phyloP scores from a whole-genome alignment of 306 rosid genomes.

The Ormosia semicastrata region DNA sequence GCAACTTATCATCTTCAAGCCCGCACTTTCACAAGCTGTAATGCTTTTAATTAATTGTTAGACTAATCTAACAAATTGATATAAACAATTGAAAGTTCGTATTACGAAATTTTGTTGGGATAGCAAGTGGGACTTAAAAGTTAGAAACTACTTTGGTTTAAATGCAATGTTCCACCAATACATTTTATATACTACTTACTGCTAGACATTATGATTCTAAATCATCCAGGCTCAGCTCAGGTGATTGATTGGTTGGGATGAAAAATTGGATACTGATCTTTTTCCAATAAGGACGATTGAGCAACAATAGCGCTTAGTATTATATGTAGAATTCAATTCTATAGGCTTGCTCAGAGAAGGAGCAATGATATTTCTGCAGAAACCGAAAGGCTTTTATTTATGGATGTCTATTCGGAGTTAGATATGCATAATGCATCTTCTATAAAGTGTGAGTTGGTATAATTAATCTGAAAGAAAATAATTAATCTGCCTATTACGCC shows the following conservation, averaged over 20 bases:
- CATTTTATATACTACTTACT: not conserved
- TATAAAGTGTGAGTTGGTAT: too few species aligned
- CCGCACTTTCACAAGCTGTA: conserved; percentile 8
- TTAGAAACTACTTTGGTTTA: not conserved
- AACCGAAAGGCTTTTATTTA: not conserved
- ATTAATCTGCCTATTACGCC: not conserved
- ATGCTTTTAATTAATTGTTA: not conserved
- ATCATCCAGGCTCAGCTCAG: not conserved
- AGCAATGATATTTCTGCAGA: not conserved
- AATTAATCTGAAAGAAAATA: not conserved
- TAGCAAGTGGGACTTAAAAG: not conserved
- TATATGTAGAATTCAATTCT: not conserved
- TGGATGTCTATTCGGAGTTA: not conserved
- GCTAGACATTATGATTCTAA: not conserved
- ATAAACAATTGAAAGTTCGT: not conserved
- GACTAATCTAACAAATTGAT: not conserved
- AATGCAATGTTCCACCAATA: not conserved
- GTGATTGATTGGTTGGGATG: not conserved
- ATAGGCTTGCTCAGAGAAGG: not conserved
- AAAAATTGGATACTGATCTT: not conserved
- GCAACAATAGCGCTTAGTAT: not conserved
- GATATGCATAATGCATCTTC: not conserved
- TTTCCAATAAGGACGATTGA: not conserved
- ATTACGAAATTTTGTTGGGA: not conserved
- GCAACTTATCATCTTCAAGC: conserved; percentile 15